Evolutionary conservation across 805 yeast genomes (phyloP), one percentile per base, ranked within the genome.

Genomic region (Metschnikowia picachoensis): DNA sequence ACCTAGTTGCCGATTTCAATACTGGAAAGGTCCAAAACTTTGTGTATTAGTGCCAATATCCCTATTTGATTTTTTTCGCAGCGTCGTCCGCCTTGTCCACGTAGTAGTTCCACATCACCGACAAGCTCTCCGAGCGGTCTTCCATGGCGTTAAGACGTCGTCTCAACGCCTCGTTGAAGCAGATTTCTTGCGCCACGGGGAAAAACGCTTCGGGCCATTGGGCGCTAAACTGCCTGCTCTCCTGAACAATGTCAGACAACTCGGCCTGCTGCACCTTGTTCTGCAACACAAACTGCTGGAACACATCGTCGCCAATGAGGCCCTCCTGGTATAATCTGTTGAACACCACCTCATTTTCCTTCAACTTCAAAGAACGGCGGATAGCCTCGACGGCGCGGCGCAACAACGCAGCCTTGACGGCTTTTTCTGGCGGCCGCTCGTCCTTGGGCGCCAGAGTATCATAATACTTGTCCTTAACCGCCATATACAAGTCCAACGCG

Each of bases 81-180:
- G 35, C 41, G 12, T 28, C 34, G 34, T 51, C 55, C 20, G 49
- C 43, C 45, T 51, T 49, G 27, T 53, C 60, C 44, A 54, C 60
- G 39, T 57, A 58, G 49, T 58, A 58, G 42, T 68, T 65, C 77
- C 77, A 72, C 49, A 68, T 49, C 32, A 57, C 57, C 14, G 62
- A 43, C 50, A 70, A 68, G 38, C 57, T 60, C 46, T 62, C 60
- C 11, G 64, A 47, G 46, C 77, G 66, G 14, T 60, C 65, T 17
- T 68, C 78, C 59, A 83, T 65, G 4, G 78, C 66, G 35, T 59
- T 55, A 31, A 79, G 58, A 60, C 97, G 83, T 72, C 94, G 82
- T 66, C 92, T 79, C 43, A 92, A 72, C 1, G 97, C 97, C 67
- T 87, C 92, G 62, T 92, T 94, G 66, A 90, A 87, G 52, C 96